A percentile compares a stretch with the other conserved stretches of the same genome.
Conservation (phyloP, 257 asterid genomes). For the Nicotiana sylvestris region DNA sequence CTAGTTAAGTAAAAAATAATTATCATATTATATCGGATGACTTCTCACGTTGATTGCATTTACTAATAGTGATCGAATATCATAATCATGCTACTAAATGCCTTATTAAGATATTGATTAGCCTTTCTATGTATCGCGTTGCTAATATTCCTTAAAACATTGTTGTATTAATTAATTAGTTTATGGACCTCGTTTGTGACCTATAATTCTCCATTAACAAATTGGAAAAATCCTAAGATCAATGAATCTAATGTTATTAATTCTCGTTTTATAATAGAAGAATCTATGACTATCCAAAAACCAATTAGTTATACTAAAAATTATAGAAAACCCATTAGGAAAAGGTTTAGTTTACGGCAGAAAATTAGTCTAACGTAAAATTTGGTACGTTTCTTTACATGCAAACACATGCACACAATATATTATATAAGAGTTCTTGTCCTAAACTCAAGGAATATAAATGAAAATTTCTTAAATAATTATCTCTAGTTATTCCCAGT, state of each 20-base stretch:
- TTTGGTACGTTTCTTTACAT: background rate
- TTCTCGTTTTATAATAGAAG: background rate
- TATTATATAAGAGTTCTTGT: background rate
- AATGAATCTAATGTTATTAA: background rate
- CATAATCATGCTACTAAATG: background rate
- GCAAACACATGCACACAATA: background rate
- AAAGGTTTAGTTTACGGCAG: background rate
- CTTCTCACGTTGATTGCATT: background rate
- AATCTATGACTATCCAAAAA: background rate
- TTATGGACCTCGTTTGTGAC: background rate
- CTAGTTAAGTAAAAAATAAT: no score
- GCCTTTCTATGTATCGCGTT: background rate
- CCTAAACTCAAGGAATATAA: background rate
- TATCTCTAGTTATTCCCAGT: background rate
- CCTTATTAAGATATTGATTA: background rate
- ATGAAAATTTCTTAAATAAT: background rate
- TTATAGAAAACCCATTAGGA: background rate
- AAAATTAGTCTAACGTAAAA: background rate
- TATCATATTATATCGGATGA: no score
- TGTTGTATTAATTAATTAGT: background rate
- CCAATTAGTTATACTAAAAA: background rate
- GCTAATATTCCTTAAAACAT: background rate
- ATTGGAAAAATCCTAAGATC: background rate
- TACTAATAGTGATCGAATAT: background rate
- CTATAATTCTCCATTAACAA: background rate